Base-by-base conservation (phyloP, 352 stramenopile genomes). In the Elongisporangium prolatum region DNA sequence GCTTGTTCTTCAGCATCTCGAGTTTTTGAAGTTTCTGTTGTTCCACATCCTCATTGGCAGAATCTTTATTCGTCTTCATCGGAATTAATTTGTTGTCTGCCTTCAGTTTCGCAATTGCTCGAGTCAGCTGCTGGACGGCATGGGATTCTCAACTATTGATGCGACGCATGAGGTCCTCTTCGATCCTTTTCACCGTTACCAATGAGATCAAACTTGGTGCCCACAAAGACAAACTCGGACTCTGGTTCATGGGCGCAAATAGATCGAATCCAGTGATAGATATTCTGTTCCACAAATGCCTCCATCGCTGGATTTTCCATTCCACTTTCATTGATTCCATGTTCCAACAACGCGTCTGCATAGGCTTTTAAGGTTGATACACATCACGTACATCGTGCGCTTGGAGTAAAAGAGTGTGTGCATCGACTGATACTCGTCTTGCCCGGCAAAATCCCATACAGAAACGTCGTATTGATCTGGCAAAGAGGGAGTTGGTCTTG, bases 401-500 rank as follows among this genome's bases (percentile, higher is more conserved):
- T 44, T 44, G 11, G 34, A 44, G 34, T 44, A 44, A 13, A 16
- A 44, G 10, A 44, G 34, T 13, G 34, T 44, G 34, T 44, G 34
- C 34, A 44, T 13, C 34, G 34, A 44, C 11, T 44, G 34, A 13
- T 44, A 44, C 34, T 44, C 34, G 34, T 44, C 34, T 13, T 44
- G 34, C 10, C 34, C 34, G 10, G 34, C 34, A 63, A 63, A 54
- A 21, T 65, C 52, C 38, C 58, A 54, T n/a, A 65, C 5, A 2
- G 62, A 58, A 1, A 64, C 48, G 40, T 61, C 21, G 25, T 61
- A 64, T 20, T n/a, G n/a, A n/a, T n/a, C n/a, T n/a, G n/a, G n/a
- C n/a, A n/a, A n/a, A n/a, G n/a, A n/a, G n/a, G n/a, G n/a, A n/a
- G n/a, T n/a, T n/a, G n/a, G n/a, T n/a, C n/a, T n/a, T n/a, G n/a